Conservation (phyloP, 225 moss, liverwort and hornwort genomes). For the Pleurozium schreberi region DNA sequence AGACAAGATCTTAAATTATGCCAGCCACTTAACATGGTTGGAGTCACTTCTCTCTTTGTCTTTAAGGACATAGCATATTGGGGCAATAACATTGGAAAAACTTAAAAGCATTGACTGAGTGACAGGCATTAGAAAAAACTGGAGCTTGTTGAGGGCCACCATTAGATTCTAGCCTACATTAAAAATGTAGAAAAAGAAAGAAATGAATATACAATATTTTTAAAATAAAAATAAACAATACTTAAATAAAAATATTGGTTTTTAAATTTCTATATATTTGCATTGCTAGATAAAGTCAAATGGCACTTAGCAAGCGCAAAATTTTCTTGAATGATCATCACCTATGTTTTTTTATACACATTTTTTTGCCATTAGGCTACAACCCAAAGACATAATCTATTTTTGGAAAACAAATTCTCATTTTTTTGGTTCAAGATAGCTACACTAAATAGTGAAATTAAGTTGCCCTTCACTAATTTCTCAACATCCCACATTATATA, state of each 20-base stretch:
- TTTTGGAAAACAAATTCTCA: background rate
- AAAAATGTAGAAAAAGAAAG: too few relatives aligned
- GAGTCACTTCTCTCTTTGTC: background rate
- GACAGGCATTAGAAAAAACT: too few relatives aligned
- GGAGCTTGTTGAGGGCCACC: too few relatives aligned
- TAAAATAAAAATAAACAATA: too few relatives aligned
- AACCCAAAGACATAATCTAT: background rate
- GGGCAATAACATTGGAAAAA: background rate
- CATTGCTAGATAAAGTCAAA: too few relatives aligned
- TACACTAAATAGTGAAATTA: background rate
- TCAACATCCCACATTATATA: too few relatives aligned
- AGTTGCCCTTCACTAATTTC: too few relatives aligned
- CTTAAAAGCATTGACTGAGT: rapidly evolving
- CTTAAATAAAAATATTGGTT: too few relatives aligned
- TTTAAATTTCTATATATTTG: too few relatives aligned
- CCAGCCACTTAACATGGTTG: background rate
- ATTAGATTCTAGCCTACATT: too few relatives aligned
- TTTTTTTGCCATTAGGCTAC: background rate
- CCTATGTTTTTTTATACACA: rapidly evolving
- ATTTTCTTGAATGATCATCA: background rate
- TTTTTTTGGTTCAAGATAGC: background rate
- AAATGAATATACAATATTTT: too few relatives aligned
- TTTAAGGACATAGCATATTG: background rate
- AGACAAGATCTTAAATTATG: background rate
- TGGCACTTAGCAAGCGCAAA: rapidly evolving